Conservation (phyloP, 1,284 basidiomycete genomes). For the Cutaneotrichosporon sp. region DNA sequence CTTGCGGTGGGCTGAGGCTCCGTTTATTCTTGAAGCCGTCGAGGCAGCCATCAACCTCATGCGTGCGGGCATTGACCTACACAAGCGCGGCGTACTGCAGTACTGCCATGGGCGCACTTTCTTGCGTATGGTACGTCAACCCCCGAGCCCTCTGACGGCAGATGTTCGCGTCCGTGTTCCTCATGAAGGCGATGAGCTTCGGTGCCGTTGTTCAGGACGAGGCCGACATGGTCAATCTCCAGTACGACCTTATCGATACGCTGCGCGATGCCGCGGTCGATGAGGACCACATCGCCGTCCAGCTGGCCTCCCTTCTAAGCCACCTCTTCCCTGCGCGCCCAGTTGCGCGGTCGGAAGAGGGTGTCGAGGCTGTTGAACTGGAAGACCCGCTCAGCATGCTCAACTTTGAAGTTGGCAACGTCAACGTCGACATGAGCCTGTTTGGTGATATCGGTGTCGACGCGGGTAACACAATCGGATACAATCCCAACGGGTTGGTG, state of each 20-base stretch:
- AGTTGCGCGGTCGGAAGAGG: background rate
- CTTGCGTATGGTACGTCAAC: slow-evolving; percentile 12
- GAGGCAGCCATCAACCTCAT: slow-evolving; percentile 8
- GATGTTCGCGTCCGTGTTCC: slow-evolving; percentile 19
- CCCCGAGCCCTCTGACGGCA: background rate
- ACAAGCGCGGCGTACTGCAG: slow-evolving; percentile 1
- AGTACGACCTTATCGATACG: slow-evolving; percentile 9
- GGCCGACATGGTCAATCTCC: slow-evolving; percentile 10
- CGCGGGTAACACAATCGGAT: slow-evolving; percentile 3
- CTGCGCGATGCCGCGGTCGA: slow-evolving; percentile 14
- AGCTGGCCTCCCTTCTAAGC: slow-evolving; percentile 14
- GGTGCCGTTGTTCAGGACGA: slow-evolving; percentile 10
- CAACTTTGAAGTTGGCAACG: slow-evolving; percentile 13
- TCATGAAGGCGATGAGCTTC: slow-evolving; percentile 17
- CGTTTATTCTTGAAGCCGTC: slow-evolving; percentile 15
- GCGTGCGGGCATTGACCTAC: slow-evolving; percentile 7
- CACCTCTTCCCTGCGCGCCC: slow-evolving; percentile 6
- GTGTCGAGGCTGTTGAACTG: background rate
- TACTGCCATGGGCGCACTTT: slow-evolving; percentile 16
- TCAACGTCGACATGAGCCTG: slow-evolving; percentile 8
- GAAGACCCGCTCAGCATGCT: slow-evolving; percentile 7
- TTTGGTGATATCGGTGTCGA: slow-evolving; percentile 7
- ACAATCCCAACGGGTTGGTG: slow-evolving; percentile 14
- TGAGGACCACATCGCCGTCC: slow-evolving; percentile 10
- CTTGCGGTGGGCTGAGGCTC: slow-evolving; percentile 14